Base-by-base conservation (phyloP, 306 rosid genomes). In the Hippophae gyantsensis region DNA sequence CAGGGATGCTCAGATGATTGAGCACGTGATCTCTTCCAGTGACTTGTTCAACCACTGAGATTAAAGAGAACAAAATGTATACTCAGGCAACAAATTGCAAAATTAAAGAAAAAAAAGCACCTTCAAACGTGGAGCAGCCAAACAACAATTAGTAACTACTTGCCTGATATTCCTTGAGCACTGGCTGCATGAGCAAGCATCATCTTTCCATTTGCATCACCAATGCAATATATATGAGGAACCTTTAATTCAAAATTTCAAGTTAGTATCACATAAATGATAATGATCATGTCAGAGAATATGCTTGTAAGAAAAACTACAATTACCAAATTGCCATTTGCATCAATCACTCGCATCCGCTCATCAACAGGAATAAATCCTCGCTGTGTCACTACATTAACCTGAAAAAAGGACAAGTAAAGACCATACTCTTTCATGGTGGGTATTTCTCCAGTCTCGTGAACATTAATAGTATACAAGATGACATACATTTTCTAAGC, bases 121-220 rank as follows among this genome's bases (percentile, higher is more conserved):
- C 14, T 49, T 57, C 38, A 61, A 52, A 60, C 46, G 45, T 51
- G 32, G 26, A 66, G 46, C 14, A 42, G 32, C 50, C 57, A 8
- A 38, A 43, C 18, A 64, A 57, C 56, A 58, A 61, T 53, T 48
- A 9, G 46, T 65, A 44, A 54, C 32, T 48, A 58, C 64, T 67
- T 56, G 80, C 93, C 96, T 58, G 95, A 85, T 79, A 92, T 92
- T 74, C 98, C 96, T 77, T 92, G 98, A 42, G 98, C 98, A 53
- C 95, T 92, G 64, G 93, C 96, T 60, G 96, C 96, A 81, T 92
- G 96, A 69, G 98, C 96, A 78, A 92, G 88, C 98, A 92, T 92
- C 95, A 92, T 81, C 82, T 92, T 87, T 64, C 96, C 93, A 65
- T 92, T 87, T 57, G 96, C 98, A 72, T 92, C 98, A 44, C 98